Evolutionary conservation across 1,284 basidiomycete species (phyloP).

Genomic region (Rhodofomes roseus): DNA sequence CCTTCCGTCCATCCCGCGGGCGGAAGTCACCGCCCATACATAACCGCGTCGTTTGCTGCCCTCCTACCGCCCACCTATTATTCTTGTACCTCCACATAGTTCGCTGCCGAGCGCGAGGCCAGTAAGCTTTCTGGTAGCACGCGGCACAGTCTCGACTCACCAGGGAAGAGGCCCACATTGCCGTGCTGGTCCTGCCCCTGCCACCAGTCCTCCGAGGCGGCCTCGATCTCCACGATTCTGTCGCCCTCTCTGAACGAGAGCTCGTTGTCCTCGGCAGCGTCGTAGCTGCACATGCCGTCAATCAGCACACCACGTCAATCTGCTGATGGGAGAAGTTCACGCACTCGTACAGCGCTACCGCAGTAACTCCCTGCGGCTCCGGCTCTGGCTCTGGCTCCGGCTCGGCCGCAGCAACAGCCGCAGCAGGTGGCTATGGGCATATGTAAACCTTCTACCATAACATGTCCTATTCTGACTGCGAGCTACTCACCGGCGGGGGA

Average conservation of each 20-base stretch:
- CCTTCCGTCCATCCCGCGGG: neutral
- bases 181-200: constrained; percentile 65
- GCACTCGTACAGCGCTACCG: constrained; percentile 77
- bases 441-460: neutral
- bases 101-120: constrained; percentile 1
- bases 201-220: constrained; percentile 87
- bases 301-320: neutral
- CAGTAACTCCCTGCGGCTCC: constrained; percentile 46
- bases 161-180: constrained; percentile 78
- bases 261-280: constrained; percentile 87
- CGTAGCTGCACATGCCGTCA: constrained; percentile 52
- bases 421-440: constrained; percentile 30
- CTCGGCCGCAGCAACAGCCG: constrained; percentile 34
- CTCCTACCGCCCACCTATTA: neutral
- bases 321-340: constrained; percentile 23
- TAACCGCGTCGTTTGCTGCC: neutral
- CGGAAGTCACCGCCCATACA: neutral
- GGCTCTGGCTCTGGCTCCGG: constrained; percentile 25
- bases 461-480: neutral
- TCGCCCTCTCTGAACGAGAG: constrained; percentile 83
- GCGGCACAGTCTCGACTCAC: constrained; percentile 37
- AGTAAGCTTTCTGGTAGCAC: neutral
- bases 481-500: constrained; percentile 2
- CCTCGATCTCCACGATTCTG: constrained; percentile 68
- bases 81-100: constrained; percentile 4